phyloP scores from a whole-genome alignment of 805 yeast species.

The Yamadazyma ubonensis region DNA sequence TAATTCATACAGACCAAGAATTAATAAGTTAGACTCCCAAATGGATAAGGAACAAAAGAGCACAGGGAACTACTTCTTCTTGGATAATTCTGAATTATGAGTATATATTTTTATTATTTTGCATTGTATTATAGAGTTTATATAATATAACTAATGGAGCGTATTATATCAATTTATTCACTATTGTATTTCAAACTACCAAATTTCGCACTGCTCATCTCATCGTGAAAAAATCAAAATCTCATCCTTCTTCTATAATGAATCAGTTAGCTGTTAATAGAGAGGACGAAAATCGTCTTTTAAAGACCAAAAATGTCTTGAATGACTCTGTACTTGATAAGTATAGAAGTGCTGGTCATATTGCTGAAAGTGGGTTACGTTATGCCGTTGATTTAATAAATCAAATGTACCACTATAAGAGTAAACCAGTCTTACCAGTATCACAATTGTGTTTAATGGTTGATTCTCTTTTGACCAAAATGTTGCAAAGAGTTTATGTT shows the following conservation, averaged over 20 bases:
- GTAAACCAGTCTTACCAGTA: conserved; percentile 42
- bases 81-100: conserved; percentile 59
- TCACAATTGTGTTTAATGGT: conserved; percentile 80
- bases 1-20: conserved; percentile 96
- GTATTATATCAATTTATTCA: not conserved
- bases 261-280: conserved; percentile 68
- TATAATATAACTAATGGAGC: not conserved
- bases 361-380: conserved; percentile 76
- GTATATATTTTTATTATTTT: conserved; percentile 6
- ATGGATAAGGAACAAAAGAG: conserved; percentile 98
- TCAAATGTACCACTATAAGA: conserved; percentile 64
- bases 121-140: conserved; percentile 10
- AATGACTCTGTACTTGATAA: conserved; percentile 65
- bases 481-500: conserved; percentile 60
- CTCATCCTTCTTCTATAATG: conserved; percentile 7
- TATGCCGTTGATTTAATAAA: conserved; percentile 67
- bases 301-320: conserved; percentile 71
- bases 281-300: conserved; percentile 68
- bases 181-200: not conserved
- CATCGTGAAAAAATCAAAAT: conserved; percentile 5
- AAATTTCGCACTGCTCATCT: conserved; percentile 6
- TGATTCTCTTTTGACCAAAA: conserved; percentile 67
- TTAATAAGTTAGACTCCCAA: conserved; percentile 95
- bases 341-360: conserved; percentile 86
- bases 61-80: conserved; percentile 92